Base-by-base conservation (phyloP, 129 eudicot genomes). In the Deinandra increscens region DNA sequence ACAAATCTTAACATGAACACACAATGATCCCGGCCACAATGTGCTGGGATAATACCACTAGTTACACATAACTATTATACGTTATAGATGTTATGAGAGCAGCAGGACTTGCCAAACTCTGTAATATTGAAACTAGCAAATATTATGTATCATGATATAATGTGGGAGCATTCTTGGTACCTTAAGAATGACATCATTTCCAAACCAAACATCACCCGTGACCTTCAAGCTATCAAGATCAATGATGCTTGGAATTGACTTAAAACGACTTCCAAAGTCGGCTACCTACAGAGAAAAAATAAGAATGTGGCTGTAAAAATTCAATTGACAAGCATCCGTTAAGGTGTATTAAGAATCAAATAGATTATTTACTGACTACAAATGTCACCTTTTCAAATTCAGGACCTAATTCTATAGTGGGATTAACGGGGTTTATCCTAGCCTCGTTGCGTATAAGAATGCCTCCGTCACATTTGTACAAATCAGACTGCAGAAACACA, bases 181-280 rank as follows among this genome's bases (percentile, higher is more conserved):
- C 93, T 89, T 86, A 33, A 89, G 93, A 23, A 77, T 80, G 20
- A 89, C 63, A 34, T 73, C 83, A 18, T 69, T 53, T 54, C 96
- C 96, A 45, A 89, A 89, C 93, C 88, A 86, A 69, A 89, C 96
- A 70, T 86, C 87, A 44, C 90, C 93, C 10, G 81, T 50, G 71
- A 89, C 93, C 78, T 78, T 78, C 84, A 89, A 82, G 76, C 71
- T 77, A 59, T 84, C 88, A 68, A 87, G 90, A 56, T 68, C 88
- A 64, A 84, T 50, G 68, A 88, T 66, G 75, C 86, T 82, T 9
- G 90, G 95, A 70, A 84, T 82, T 23, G 87, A 80, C 84, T 82
- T 84, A 77, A 87, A 87, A 15, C 88, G 88, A 17, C 36, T 69
- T 48, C 49, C 76, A 68, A 83, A 81, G 73, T 84, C 78, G 49